Evolutionary conservation across 1,284 basidiomycete species (phyloP), one percentile per base, ranked within the genome.

Genomic region (Tilletia indica): DNA sequence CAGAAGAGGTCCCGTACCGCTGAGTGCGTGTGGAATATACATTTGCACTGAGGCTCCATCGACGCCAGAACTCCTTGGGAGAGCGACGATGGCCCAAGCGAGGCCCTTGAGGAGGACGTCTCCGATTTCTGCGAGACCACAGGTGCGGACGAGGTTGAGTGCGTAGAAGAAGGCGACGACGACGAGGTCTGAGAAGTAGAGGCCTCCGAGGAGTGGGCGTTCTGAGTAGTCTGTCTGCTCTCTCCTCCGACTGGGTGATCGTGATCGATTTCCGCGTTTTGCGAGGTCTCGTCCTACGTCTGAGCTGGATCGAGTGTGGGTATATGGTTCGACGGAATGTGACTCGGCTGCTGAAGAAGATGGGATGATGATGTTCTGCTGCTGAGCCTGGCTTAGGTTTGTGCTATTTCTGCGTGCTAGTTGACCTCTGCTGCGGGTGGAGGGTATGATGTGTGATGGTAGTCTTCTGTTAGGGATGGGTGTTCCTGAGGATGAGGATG

Each of bases 131-230:
- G 80, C 82, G 16, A 83, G 61, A 31, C 76, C 75, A 68, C 77
- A 77, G 11, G 82, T 83, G 6, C 76, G 70, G 42, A 83, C 21
- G 1, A 82, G 73, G 71, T 83, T 83, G 71, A 79, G 67, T 3
- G 74, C 71, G 25, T 81, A 80, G 63, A 77, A 75, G 56, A 79
- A 74, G 61, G 74, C 74, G 12, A 81, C 76, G 51, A 83, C 80
- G 68, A 83, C 67, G 66, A 83, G 70, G 56, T 83, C 82, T 31
- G 80, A 77, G 58, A 80, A 77, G 72, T 78, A 82, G 54, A 83
- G 72, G 16, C 82, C 82, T 51, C 82, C 82, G 4, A 83, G 67
- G 25, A 82, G 48, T 5, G 82, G 68, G 11, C 66, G 19, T 16
- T 67, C 66, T 19, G 61, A 16, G 51, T 54, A 54, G 21, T 58